Evolutionary conservation across 345 rosid genomes (phyloP).

Genomic region (Orychophragmus violaceus): DNA sequence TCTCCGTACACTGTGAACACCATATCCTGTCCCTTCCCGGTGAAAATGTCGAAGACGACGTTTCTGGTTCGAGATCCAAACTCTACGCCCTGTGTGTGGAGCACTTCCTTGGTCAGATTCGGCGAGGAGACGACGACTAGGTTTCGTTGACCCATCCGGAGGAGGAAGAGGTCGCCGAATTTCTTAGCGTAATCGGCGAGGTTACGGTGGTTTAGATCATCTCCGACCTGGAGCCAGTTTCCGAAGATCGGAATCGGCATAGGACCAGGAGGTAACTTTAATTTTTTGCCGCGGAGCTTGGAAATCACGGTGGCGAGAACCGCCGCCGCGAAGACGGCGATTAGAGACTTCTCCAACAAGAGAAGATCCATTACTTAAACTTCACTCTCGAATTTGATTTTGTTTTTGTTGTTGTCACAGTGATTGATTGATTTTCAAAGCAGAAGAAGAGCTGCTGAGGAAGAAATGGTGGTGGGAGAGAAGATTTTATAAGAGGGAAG

Average conservation of each 20-base stretch:
- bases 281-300: conserved; percentile 75
- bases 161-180: conserved; percentile 60
- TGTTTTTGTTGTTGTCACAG: neutral
- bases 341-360: conserved; percentile 66
- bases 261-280: conserved; percentile 92
- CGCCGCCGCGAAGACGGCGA: conserved; percentile 66
- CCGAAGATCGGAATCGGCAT: conserved; percentile 80
- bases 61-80: conserved; percentile 92
- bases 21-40: conserved; percentile 99
- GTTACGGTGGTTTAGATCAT: conserved; percentile 92
- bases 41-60: conserved; percentile 93
- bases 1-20: conserved; percentile 98
- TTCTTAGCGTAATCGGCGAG: conserved; percentile 67
- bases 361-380: conserved; percentile 68
- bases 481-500: conserved; percentile 18
- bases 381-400: neutral
- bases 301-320: conserved; percentile 59
- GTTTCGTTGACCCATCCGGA: conserved; percentile 85
- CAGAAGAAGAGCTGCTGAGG: conserved; percentile 39
- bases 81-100: conserved; percentile 92
- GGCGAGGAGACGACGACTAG: conserved; percentile 93
- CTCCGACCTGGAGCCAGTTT: conserved; percentile 98
- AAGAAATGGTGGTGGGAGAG: neutral
- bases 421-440: neutral
- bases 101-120: conserved; percentile 74